Percentiles rank a stretch among this genome's conserved stretches.
Conservation (phyloP, 1,284 basidiomycete genomes). For the Ustilago bromivora region DNA sequence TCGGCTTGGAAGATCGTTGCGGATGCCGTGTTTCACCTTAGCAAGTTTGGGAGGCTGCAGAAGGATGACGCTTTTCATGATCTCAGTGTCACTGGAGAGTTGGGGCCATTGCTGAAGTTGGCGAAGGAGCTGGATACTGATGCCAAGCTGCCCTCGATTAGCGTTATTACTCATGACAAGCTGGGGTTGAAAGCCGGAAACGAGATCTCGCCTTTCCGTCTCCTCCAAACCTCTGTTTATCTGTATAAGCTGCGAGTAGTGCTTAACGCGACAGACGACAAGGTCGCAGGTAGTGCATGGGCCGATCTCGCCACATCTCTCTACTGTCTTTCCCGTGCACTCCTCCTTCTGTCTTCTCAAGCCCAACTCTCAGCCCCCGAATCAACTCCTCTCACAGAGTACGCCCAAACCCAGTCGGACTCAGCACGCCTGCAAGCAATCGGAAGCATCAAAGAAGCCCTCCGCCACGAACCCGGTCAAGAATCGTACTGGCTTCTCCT, state of each 20-base stretch:
- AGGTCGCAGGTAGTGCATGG: conserved; percentile 62
- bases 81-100: conserved; percentile 14
- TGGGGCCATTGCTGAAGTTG: conserved; percentile 34
- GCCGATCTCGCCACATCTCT: conserved; percentile 63
- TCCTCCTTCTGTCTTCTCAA: conserved; percentile 32
- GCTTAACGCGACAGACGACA: conserved; percentile 55
- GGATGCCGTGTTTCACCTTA: conserved; percentile 77
- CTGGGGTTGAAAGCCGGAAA: conserved; percentile 11
- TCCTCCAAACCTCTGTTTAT: conserved; percentile 45
- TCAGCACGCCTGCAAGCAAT: conserved; percentile 75
- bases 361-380: conserved; percentile 71
- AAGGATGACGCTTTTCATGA: conserved; percentile 9
- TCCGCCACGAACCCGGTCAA: conserved; percentile 81
- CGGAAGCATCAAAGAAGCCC: conserved; percentile 78
- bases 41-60: conserved; percentile 36
- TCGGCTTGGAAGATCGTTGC: conserved; percentile 85
- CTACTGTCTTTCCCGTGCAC: conserved; percentile 36
- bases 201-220: conserved; percentile 19
- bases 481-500: conserved; percentile 84
- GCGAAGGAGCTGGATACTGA: conserved; percentile 52
- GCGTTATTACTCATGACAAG: conserved; percentile 32
- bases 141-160: conserved; percentile 55
- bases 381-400: conserved; percentile 71
- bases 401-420: conserved; percentile 64
- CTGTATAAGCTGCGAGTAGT: conserved; percentile 64